Percentiles rank a stretch among this genome's conserved stretches.
Conservation (phyloP, 768 basidiomycete species). For the Melanogaster broomeanus region DNA sequence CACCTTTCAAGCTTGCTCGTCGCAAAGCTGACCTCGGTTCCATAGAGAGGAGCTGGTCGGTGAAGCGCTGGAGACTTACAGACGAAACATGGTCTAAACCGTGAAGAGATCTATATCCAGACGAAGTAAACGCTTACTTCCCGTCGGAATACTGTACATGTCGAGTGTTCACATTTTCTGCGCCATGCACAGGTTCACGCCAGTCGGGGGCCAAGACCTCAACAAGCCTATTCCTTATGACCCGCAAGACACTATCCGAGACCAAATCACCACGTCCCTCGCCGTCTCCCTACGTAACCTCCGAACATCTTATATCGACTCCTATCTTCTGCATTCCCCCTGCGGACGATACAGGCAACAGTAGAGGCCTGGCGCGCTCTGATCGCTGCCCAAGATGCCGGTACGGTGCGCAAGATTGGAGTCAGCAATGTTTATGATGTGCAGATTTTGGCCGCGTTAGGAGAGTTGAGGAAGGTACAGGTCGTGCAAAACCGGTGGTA, state of each 20-base stretch:
- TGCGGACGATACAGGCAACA: constrained; percentile 58
- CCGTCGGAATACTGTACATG: neutral
- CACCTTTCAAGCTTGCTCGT: neutral
- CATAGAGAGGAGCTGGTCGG: constrained; percentile 80
- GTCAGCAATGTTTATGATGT: constrained; percentile 80
- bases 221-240: constrained; percentile 76
- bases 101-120: constrained; percentile 76
- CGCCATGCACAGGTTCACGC: constrained; percentile 59
- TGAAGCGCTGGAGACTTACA: constrained; percentile 60
- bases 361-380: constrained; percentile 71
- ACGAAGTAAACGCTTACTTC: constrained; percentile 57
- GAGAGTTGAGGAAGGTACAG: constrained; percentile 56
- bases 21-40: neutral
- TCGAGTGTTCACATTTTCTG: neutral
- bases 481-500: constrained; percentile 88
- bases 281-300: constrained; percentile 67
- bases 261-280: constrained; percentile 67
- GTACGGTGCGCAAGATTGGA: constrained; percentile 65
- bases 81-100: constrained; percentile 57
- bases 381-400: constrained; percentile 61
- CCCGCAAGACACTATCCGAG: constrained; percentile 47
- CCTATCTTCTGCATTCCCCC: constrained; percentile 80
- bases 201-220: constrained; percentile 70
- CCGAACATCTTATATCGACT: constrained; percentile 72
- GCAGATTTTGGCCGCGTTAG: constrained; percentile 50